Percentiles rank a stretch among this genome's conserved stretches.
These are phyloP conservation scores for Aspergillus sp. DNA, from an alignment of 2,329 filamentous ascomycete genomes.

Conservation along the genomic window DNA sequence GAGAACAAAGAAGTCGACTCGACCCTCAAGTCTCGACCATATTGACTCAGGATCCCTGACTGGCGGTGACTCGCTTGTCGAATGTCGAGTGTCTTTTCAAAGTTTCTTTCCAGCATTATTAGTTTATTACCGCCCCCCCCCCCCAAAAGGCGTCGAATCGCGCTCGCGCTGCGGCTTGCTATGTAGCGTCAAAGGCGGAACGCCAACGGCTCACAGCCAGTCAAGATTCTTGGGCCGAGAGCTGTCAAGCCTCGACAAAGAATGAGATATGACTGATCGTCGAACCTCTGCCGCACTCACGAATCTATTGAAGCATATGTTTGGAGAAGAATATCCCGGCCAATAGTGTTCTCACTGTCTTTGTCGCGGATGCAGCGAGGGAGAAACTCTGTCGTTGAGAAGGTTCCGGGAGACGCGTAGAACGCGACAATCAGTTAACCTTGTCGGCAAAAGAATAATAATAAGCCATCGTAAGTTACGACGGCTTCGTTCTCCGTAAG, in stretches of 20 bases:
- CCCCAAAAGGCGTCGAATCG: not conserved
- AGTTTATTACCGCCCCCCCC: not conserved
- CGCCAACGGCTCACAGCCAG: not conserved
- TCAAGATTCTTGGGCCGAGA: not conserved
- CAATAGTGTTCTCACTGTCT: not conserved
- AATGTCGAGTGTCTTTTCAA: not conserved
- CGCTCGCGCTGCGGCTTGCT: not conserved
- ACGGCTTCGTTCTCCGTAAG: not conserved
- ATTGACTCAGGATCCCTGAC: not conserved
- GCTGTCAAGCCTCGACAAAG: slow-evolving; percentile 8
- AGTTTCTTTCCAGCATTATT: not conserved
- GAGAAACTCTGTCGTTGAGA: not conserved
- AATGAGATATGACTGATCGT: slow-evolving; percentile 8
- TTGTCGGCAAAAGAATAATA: not conserved
- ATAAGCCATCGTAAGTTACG: not conserved
- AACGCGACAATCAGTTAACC: not conserved
- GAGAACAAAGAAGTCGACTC: not conserved
- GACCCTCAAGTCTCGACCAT: not conserved
- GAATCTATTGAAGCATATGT: slow-evolving; percentile 7
- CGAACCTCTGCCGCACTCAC: not conserved
- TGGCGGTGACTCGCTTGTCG: no score
- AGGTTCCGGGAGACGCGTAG: not conserved
- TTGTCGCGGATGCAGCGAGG: not conserved
- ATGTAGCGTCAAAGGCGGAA: not conserved
- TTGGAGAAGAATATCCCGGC: not conserved